A percentile compares a stretch with the other conserved stretches of the same genome.
Evolutionary conservation across 805 yeast species (phyloP).

Genomic region (Zygosaccharomyces bailii): DNA sequence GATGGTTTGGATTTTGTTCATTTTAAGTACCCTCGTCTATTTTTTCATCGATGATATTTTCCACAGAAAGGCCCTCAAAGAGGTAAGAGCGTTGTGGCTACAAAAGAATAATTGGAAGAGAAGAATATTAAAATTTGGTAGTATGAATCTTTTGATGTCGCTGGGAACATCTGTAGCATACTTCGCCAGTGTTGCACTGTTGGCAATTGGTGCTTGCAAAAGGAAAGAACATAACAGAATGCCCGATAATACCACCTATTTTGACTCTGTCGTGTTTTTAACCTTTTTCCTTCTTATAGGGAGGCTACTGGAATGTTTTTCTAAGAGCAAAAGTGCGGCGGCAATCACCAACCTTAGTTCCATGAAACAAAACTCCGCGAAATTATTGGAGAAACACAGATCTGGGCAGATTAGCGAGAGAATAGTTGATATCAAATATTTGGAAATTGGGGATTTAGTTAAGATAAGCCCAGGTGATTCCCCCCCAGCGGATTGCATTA

Average conservation of each 20-base stretch:
- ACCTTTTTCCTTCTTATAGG: slow-evolving; percentile 72
- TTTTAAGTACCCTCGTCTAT: slow-evolving; percentile 68
- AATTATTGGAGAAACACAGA: slow-evolving; percentile 31
- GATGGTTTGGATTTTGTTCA: slow-evolving; percentile 61
- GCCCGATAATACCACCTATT: slow-evolving; percentile 62
- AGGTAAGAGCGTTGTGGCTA: slow-evolving; percentile 55
- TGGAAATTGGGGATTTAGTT: slow-evolving; percentile 53
- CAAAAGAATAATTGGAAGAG: slow-evolving; percentile 51
- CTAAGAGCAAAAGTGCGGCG: slow-evolving; percentile 64
- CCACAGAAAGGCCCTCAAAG: slow-evolving; percentile 63
- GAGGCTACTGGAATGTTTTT: slow-evolving; percentile 59
- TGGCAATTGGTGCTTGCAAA: slow-evolving; percentile 43
- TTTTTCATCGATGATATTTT: slow-evolving; percentile 72
- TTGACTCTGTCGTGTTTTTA: slow-evolving; percentile 75
- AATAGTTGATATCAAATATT: slow-evolving; percentile 40
- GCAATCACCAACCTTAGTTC: slow-evolving; percentile 54
- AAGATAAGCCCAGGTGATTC: slow-evolving; percentile 53
- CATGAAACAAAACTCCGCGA: slow-evolving; percentile 50
- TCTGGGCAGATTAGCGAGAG: slow-evolving; percentile 29
- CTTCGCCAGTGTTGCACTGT: slow-evolving; percentile 58
- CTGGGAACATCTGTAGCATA: slow-evolving; percentile 73
- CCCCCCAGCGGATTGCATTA: slow-evolving; percentile 56
- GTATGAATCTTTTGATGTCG: slow-evolving; percentile 71
- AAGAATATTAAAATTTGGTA: slow-evolving; percentile 65
- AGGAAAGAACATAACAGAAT: slow-evolving; percentile 15